Evolutionary conservation across 441 rosid species (phyloP), one percentile per base, ranked within the genome.

Genomic region (Erodium texanum): DNA sequence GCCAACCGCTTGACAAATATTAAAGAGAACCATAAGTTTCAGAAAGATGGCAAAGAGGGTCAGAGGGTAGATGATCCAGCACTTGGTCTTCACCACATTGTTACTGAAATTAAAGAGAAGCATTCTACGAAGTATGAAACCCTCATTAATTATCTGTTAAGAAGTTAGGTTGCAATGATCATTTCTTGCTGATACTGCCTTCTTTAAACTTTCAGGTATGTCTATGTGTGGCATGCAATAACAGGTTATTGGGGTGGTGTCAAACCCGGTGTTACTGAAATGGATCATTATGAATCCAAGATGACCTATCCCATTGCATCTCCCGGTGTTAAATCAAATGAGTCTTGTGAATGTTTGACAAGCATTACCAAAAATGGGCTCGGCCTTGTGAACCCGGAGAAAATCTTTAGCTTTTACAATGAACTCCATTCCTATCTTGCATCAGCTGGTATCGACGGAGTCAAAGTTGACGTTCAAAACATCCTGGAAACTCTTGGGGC

Each of bases 231-330:
- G 98, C 98, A 93, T 64, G 98, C 98, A 5, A 90, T 93, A 9
- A 87, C 89, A 0, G 98, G 98, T 41, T 93, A 93, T 24, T 93
- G 98, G 98, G 98, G 98, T 1, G 98, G 98, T 65, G 97, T 93
- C 69, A 78, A 83, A 1, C 97, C 96, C 0, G 96, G 58, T 50
- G 58, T 50, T 10, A 70, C 79, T 70, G 89, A 76, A 76, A 82
- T 84, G 88, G 89, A 81, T 77, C 82, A 79, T 38, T 93, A 83
- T 62, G 95, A 79, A n/a, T 82, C 98, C 62, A 72, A 64, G 74
- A 81, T 93, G 82, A 86, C 78, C 77, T 93, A 85, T 66, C 97
- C 97, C 3, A 67, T 63, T 77, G 73, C 82, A 71, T 84, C 95
- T 0, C 83, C 77, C 2, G 90, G 90, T n/a, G 97, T 93, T 85